Base-by-base conservation (phyloP, 2,329 filamentous ascomycete genomes). In the Podosphaera fusca region DNA sequence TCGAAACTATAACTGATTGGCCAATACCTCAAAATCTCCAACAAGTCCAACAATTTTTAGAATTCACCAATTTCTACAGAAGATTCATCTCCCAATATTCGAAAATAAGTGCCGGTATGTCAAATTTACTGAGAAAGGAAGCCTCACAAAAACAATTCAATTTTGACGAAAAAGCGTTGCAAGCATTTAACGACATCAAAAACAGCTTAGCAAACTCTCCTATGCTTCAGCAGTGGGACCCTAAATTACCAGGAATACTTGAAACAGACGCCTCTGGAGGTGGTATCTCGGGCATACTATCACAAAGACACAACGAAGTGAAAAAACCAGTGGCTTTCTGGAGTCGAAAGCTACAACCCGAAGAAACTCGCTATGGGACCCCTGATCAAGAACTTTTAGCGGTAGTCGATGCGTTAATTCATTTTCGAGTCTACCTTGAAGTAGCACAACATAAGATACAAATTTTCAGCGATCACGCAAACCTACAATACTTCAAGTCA, bases 1-100 rank as follows among this genome's bases (percentile, higher is more conserved):
- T 55, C 4, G 29, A 5, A 30, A 55, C 52, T 30, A 55, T 55
- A 29, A 42, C 21, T 31, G 35, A 55, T 12, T 42, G 52, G 36
- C 52, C 52, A 33, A 21, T 35, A 29, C 52, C 52, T 42, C 36
- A 55, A 55, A 55, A 35, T 10, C 36, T 55, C 12, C 52, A 55
- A 35, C 52, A 55, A 45, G n/a, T 55, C 10, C 35, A 55, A 45
- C 35, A 42, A 55, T 55, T 55, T 29, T 31, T 55, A 42, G 52
- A 36, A 36, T 55, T 42, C 21, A 55, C 52, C 12, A 55, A 55
- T 10, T 55, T 55, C n/a, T 55, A 55, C 14, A 46, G 54, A 31
- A 29, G 38, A 46, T 55, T 46, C 31, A 54, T 54, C 30, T 12
- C 2, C 12, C 29, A 55, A 14, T 55, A 55, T 29, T 55, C 54